A percentile compares a stretch with the other conserved stretches of the same genome.
Evolutionary conservation across 805 yeast species (phyloP).

Genomic region (Metschnikowia koreensis): DNA sequence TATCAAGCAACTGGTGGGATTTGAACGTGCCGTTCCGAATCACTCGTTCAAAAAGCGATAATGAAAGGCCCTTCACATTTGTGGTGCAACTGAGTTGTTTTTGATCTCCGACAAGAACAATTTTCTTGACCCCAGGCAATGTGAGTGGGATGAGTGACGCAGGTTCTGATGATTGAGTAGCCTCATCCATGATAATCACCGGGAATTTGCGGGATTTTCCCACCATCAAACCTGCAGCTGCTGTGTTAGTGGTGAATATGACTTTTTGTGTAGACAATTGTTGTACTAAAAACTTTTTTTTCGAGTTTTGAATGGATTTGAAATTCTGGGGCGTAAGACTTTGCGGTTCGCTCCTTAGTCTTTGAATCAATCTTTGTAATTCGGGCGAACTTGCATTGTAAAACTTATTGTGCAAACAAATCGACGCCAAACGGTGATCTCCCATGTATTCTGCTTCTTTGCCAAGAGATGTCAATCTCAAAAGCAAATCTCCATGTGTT

Average conservation of each 20-base stretch:
- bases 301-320: slow-evolving; percentile 37
- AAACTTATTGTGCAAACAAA: slow-evolving; percentile 65
- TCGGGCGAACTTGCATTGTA: slow-evolving; percentile 47
- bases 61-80: slow-evolving; percentile 61
- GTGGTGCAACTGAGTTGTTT: slow-evolving; percentile 72
- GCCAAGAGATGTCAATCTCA: slow-evolving; percentile 57
- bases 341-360: slow-evolving; percentile 31
- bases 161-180: slow-evolving; percentile 76
- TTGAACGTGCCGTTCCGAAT: slow-evolving; percentile 58
- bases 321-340: slow-evolving; percentile 9
- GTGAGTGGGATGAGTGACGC: slow-evolving; percentile 68
- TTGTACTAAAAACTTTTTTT: slow-evolving; percentile 47
- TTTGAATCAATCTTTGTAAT: slow-evolving; percentile 42
- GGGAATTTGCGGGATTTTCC: slow-evolving; percentile 56
- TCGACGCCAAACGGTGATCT: slow-evolving; percentile 54
- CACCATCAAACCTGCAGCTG: slow-evolving; percentile 60
- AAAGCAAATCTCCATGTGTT: slow-evolving; percentile 48
- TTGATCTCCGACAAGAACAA: slow-evolving; percentile 74
- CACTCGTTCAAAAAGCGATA: slow-evolving; percentile 68
- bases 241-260: slow-evolving; percentile 69
- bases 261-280: slow-evolving; percentile 47
- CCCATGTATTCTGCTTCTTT: slow-evolving; percentile 61
- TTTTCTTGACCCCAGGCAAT: slow-evolving; percentile 59
- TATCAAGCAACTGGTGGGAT: slow-evolving; percentile 65
- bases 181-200: slow-evolving; percentile 74